These are phyloP conservation scores for Fusarium camptoceras DNA, from an alignment of 2,329 filamentous ascomycete species.

Conservation along the genomic window DNA sequence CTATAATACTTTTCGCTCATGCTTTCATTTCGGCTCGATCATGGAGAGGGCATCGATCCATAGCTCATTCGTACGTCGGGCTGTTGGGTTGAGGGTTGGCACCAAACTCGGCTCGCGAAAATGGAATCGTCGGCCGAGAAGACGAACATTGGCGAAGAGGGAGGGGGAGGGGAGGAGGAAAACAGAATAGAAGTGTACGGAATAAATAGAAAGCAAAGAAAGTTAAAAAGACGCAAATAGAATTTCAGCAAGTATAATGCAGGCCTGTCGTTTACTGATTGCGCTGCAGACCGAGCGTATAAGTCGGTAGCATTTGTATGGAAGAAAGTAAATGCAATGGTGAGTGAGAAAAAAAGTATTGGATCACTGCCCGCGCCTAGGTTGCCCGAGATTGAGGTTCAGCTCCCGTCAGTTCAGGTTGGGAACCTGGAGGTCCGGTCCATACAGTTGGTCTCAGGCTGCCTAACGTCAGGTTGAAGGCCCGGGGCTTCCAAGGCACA, in stretches of 20 bases:
- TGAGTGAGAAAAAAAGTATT: constrained; percentile 15
- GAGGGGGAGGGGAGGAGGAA: constrained; percentile 3
- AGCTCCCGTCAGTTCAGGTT: constrained; percentile 4
- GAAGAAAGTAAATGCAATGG: constrained; percentile 9
- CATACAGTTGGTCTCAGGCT: neutral
- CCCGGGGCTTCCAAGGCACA: constrained; percentile 15
- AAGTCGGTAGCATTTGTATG: neutral
- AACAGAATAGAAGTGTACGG: neutral
- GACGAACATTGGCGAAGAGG: constrained; percentile 53
- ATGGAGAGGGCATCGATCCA: constrained; percentile 50
- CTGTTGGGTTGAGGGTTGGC: constrained; percentile 37
- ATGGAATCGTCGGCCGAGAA: constrained; percentile 51
- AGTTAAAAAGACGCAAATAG: constrained; percentile 14
- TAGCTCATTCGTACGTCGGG: constrained; percentile 49
- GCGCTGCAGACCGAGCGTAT: constrained; percentile 29
- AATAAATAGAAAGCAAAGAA: constrained; percentile 21
- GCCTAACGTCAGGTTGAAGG: neutral
- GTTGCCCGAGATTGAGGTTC: constrained; percentile 9
- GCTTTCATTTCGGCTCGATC: constrained; percentile 48
- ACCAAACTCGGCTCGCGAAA: constrained; percentile 53
- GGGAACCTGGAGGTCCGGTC: neutral
- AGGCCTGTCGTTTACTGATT: constrained; percentile 23
- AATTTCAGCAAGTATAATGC: constrained; percentile 7
- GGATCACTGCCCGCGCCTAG: neutral
- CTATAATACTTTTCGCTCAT: constrained; percentile 51